Evolutionary conservation across 805 yeast genomes (phyloP), one percentile per base, ranked within the genome.

Genomic region (Candida methanosorbosa): DNA sequence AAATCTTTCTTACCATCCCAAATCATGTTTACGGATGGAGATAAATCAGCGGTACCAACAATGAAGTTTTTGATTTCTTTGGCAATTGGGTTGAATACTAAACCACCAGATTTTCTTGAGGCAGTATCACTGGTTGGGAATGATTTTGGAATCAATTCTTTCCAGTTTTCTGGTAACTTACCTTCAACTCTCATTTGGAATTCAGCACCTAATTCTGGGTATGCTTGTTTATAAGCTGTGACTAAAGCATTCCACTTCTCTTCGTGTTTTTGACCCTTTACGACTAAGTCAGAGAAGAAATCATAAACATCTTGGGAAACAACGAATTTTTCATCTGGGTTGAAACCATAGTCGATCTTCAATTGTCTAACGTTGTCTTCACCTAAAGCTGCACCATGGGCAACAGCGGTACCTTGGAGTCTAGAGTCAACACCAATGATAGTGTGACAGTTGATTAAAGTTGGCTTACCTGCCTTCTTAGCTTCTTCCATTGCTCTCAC

Each of bases 371-470:
- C 56, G 29, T 57, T 60, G 11, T 33, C 55, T 15, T 22, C 38
- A 25, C 60, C 58, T 33, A 57, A 54, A 16, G 64, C 59, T 21
- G 59, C 58, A 32, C 64, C 62, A 38, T 61, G 64, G 11, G 62
- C 63, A 17, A 37, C 47, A 16, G 58, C 54, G 13, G 49, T 38
- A 15, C 58, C 57, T 30, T 50, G 52, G 7, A 54, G 45, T 11
- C 37, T 41, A 9, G 64, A 54, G 19, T 52, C 60, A 38, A 49
- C 45, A 25, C 65, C 66, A 33, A 61, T 61, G 14, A 41, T 49
- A 9, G 67, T 61, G 30, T 49, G 50, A 14, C 51, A 47, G 33
- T 58, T 56, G 36, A 62, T 48, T 23, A 63, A 46, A 4, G 64
- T 59, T n/a, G 67, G 67, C 37, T 56, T 57, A 18, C 44, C 50